phyloP scores from a whole-genome alignment of 2,329 filamentous ascomycete genomes.

The Coleophoma crateriformis region DNA sequence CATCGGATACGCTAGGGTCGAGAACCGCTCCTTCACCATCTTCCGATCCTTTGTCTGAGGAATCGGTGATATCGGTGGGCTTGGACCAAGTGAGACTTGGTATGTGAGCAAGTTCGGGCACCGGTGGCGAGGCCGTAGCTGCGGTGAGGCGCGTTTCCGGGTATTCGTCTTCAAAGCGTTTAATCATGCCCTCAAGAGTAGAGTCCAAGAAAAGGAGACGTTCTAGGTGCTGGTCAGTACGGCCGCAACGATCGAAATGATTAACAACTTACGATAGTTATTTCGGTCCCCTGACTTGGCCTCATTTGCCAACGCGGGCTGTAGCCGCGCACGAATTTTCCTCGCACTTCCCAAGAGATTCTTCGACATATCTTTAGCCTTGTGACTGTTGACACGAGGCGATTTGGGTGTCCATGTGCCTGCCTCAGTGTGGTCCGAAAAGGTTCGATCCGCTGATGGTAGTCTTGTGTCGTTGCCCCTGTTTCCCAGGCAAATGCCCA shows the following conservation, averaged over 20 bases:
- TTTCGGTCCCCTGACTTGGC: conserved; percentile 64
- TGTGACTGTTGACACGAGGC: conserved; percentile 42
- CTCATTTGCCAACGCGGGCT: conserved; percentile 77
- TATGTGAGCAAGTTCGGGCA: conserved; percentile 6
- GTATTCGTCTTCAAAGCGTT: conserved; percentile 93
- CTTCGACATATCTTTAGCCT: conserved; percentile 90
- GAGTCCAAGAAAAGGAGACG: conserved; percentile 82
- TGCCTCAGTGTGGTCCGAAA: conserved; percentile 13
- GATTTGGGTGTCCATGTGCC: conserved; percentile 35
- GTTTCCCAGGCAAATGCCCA: conserved; percentile 86
- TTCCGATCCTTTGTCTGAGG: background rate
- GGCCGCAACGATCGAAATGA: too few species aligned
- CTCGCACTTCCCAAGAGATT: conserved; percentile 81
- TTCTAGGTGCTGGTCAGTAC: conserved; percentile 33
- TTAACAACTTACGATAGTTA: conserved; percentile 62
- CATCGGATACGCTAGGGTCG: conserved; percentile 29
- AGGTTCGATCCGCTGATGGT: conserved; percentile 17
- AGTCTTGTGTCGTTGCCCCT: conserved; percentile 58
- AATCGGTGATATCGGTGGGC: background rate
- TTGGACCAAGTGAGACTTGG: conserved; percentile 6
- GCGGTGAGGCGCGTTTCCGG: conserved; percentile 65
- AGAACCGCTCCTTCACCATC: conserved; percentile 15
- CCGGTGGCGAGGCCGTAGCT: conserved; percentile 11
- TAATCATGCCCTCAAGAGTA: conserved; percentile 86
- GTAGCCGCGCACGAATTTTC: conserved; percentile 78